Evolutionary conservation across 306 rosid genomes (phyloP), one percentile per base, ranked within the genome.

Genomic region (Fagus crenata): DNA sequence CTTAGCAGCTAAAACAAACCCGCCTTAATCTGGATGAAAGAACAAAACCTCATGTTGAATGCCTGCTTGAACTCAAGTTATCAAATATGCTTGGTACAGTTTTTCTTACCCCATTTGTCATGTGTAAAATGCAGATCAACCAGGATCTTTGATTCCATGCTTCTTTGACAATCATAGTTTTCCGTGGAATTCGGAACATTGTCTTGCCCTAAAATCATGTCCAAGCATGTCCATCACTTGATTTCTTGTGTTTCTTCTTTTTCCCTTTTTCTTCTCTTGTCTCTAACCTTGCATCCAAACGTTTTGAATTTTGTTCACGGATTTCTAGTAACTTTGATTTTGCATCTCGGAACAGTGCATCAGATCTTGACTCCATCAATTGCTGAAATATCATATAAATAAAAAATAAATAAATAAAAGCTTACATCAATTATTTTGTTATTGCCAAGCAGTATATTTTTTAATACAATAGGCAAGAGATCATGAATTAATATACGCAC

Each of bases 341-440:
- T 36, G 96, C 98, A 78, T 90, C 96, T 49, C 71, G 88, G 69
- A 92, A 95, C 40, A 87, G 85, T 55, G 92, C 95, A 81, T 91
- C 96, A 17, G 98, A 92, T 67, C 92, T 92, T 61, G 86, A 87
- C 75, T 95, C 89, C 93, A 85, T 84, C 86, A 92, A 68, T 89
- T 95, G 95, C 96, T 90, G 96, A 89, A 88, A 86, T 46, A 49
- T 60, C 17, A 82, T 81, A 60, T 39, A 33, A 51, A 39, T 13
- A 51, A 74, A 84, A 65, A 46, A 54, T 53, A 33, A 51, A 39
- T 17, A 51, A 74, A 84, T 58, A 46, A 54, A 53, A 74, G 6
- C 69, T 42, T 17, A 40, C 4, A 2, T 11, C 0, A 6, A 43
- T 55, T 14, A 13, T 59, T 51, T 33, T 33, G 31, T 46, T 37